These are phyloP conservation scores for Phalaenopsis hybrid DNA, from an alignment of 116 monocot genomes.

Conservation along the genomic window DNA sequence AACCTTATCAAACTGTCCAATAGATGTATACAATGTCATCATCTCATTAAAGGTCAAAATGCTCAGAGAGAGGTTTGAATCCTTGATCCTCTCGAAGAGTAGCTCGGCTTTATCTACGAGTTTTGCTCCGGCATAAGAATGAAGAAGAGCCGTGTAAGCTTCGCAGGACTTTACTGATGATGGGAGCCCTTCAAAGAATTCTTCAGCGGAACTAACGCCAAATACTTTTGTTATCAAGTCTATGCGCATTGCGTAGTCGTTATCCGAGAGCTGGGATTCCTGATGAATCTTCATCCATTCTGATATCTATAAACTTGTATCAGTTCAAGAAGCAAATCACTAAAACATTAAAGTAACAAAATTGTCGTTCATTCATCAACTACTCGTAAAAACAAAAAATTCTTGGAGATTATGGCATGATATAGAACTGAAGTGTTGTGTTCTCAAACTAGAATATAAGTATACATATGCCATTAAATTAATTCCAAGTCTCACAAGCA, in stretches of 20 bases:
- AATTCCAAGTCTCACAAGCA: background rate
- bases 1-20: constrained; percentile 78
- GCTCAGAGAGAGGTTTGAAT: constrained; percentile 26
- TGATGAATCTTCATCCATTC: constrained; percentile 85
- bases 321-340: constrained; percentile 11
- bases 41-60: constrained; percentile 70
- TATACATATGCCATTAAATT: background rate
- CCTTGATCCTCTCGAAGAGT: constrained; percentile 62
- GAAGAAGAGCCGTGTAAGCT: constrained; percentile 73
- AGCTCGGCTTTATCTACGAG: constrained; percentile 58
- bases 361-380: background rate
- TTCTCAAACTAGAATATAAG: background rate
- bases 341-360: background rate
- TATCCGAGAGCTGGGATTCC: constrained; percentile 47
- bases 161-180: constrained; percentile 47
- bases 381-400: background rate
- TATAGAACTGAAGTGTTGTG: background rate
- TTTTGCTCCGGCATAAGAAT: constrained; percentile 71
- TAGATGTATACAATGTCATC: constrained; percentile 86
- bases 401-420: background rate
- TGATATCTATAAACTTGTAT: constrained; percentile 57
- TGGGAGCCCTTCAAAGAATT: constrained; percentile 77
- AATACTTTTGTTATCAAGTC: constrained; percentile 85
- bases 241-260: constrained; percentile 68
- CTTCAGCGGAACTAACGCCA: constrained; percentile 74